Conservation (phyloP, 2,329 filamentous ascomycete species). For the Ophiostoma sp. region DNA sequence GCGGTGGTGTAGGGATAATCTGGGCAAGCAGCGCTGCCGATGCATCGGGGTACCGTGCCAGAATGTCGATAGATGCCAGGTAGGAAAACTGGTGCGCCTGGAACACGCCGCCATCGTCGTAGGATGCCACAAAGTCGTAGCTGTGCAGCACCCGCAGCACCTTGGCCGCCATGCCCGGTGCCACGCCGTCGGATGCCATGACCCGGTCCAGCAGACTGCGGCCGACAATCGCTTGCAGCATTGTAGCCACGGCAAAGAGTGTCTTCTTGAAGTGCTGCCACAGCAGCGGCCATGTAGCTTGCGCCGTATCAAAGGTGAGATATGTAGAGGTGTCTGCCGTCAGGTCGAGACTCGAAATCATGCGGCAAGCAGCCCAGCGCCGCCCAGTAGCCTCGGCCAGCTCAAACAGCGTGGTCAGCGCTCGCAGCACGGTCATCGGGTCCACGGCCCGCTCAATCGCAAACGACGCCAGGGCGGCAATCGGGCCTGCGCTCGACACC, state of each 20-base stretch:
- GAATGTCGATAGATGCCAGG: conserved; percentile 73
- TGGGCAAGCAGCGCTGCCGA: conserved; percentile 62
- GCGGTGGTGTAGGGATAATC: conserved; percentile 40
- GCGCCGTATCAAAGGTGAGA: conserved; percentile 60
- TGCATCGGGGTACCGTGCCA: conserved; percentile 63
- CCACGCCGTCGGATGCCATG: conserved; percentile 43
- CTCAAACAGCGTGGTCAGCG: conserved; percentile 56
- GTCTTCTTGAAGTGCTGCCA: conserved; percentile 72
- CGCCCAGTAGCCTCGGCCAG: conserved; percentile 63
- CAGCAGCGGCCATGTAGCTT: conserved; percentile 62
- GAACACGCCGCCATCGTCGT: conserved; percentile 67
- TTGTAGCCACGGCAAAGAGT: conserved; percentile 68
- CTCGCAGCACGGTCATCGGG: conserved; percentile 28
- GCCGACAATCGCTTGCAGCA: conserved; percentile 68
- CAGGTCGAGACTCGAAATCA: conserved; percentile 66
- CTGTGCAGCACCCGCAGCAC: conserved; percentile 69
- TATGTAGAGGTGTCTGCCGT: conserved; percentile 51
- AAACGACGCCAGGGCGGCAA: conserved; percentile 61
- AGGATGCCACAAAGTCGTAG: conserved; percentile 74
- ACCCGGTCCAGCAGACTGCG: conserved; percentile 52
- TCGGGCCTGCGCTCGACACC: conserved; percentile 60
- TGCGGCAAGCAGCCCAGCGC: conserved; percentile 65
- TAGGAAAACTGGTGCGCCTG: conserved; percentile 82
- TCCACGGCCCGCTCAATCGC: conserved; percentile 50
- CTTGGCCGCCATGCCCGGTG: conserved; percentile 63